These are phyloP conservation scores for Trichoderma arundinaceum DNA, from an alignment of 2,329 filamentous ascomycete genomes.

Conservation along the genomic window DNA sequence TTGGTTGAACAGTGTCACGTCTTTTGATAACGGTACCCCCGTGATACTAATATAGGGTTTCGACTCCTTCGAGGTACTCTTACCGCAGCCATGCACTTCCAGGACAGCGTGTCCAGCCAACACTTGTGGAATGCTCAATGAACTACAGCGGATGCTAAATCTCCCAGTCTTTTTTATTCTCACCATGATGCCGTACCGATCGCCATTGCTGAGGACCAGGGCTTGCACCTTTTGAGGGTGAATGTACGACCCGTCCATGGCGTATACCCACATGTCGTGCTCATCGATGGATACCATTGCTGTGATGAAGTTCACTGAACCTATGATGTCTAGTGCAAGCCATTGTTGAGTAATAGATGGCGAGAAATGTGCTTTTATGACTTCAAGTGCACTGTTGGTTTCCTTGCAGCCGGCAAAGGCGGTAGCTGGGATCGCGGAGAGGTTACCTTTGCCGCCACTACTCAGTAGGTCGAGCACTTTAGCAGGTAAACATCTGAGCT, in stretches of 20 bases:
- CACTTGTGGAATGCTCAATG: slow-evolving; percentile 57
- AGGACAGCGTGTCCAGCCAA: slow-evolving; percentile 59
- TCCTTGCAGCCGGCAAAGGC: slow-evolving; percentile 55
- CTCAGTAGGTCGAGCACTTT: background rate
- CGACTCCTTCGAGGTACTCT: slow-evolving; percentile 36
- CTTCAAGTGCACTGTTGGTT: slow-evolving; percentile 51
- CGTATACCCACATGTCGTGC: slow-evolving; percentile 59
- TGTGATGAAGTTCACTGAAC: slow-evolving; percentile 54
- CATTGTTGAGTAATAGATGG: slow-evolving; percentile 43
- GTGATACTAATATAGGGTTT: slow-evolving; percentile 56
- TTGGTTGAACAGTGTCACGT: slow-evolving; percentile 53
- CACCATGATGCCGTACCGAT: slow-evolving; percentile 58
- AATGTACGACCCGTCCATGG: slow-evolving; percentile 61
- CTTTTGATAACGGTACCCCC: slow-evolving; percentile 50
- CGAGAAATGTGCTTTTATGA: slow-evolving; percentile 46
- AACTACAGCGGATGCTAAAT: slow-evolving; percentile 61
- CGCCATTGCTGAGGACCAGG: slow-evolving; percentile 56
- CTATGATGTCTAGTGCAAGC: slow-evolving; percentile 62
- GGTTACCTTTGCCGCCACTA: background rate
- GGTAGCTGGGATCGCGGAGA: slow-evolving; percentile 47
- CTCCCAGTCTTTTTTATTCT: slow-evolving; percentile 53
- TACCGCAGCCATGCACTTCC: slow-evolving; percentile 38
- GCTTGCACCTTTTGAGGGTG: slow-evolving; percentile 57
- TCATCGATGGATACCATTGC: slow-evolving; percentile 57
- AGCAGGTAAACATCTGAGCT: background rate